Evolutionary conservation across 805 yeast species (phyloP).

Genomic region (Candida railenensis): DNA sequence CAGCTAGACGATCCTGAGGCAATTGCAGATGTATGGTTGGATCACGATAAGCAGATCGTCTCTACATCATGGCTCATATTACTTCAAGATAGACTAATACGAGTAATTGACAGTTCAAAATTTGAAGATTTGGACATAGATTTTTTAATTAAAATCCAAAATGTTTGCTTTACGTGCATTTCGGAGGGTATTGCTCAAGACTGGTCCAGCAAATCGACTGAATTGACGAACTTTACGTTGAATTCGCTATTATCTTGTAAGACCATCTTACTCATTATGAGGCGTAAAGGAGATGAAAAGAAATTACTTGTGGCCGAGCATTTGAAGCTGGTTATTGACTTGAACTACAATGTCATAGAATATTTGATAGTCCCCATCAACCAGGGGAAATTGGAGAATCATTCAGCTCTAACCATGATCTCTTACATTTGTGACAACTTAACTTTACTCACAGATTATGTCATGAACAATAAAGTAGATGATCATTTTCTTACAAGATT

Average conservation of each 20-base stretch:
- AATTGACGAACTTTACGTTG: not conserved
- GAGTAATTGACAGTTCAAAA: conserved; percentile 19
- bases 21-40: not conserved
- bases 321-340: conserved; percentile 38
- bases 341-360: conserved; percentile 32
- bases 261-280: conserved; percentile 40
- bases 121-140: conserved; percentile 15
- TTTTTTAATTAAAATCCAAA: conserved; percentile 19
- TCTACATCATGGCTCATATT: conserved; percentile 11
- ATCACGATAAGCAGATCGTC: conserved; percentile 9
- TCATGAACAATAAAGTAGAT: conserved; percentile 20
- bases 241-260: conserved; percentile 26
- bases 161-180: conserved; percentile 19
- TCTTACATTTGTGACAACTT: conserved; percentile 13
- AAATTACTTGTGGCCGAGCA: conserved; percentile 46
- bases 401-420: conserved; percentile 9
- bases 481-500: conserved; percentile 57
- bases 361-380: not conserved
- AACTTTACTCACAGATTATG: conserved; percentile 9
- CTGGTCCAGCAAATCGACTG: not conserved
- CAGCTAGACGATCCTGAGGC: not conserved
- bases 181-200: conserved; percentile 2
- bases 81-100: conserved; percentile 22
- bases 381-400: conserved; percentile 7
- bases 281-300: conserved; percentile 37